Conservation (phyloP, 371 early-diverging fungal genomes). For the Fennellomyces sp. region DNA sequence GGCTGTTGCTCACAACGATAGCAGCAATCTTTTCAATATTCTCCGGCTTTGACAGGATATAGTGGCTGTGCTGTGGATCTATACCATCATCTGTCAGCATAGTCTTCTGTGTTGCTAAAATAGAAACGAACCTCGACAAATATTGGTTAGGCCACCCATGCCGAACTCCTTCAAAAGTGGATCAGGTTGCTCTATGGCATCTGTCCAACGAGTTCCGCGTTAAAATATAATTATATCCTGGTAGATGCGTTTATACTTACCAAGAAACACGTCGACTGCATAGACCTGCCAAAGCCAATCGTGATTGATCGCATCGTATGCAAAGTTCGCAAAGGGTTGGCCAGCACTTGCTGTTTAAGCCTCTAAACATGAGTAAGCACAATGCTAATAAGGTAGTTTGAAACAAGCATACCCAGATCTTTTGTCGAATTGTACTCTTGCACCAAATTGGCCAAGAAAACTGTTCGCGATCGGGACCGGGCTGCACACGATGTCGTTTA, state of each 20-base stretch:
- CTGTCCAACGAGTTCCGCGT: slow-evolving; percentile 15
- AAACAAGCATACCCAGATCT: slow-evolving; percentile 25
- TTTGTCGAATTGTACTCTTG: slow-evolving; percentile 42
- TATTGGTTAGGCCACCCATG: slow-evolving; percentile 56
- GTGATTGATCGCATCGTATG: slow-evolving; percentile 66
- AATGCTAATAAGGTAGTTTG: background rate
- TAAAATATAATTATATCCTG: background rate
- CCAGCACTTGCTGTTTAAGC: slow-evolving; percentile 57
- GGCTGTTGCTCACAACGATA: slow-evolving; percentile 17
- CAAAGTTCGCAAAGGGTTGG: slow-evolving; percentile 65
- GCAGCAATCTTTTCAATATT: slow-evolving; percentile 19
- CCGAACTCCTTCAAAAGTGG: slow-evolving; percentile 47
- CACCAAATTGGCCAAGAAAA: slow-evolving; percentile 36
- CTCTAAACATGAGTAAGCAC: slow-evolving; percentile 35
- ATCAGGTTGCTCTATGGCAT: slow-evolving; percentile 31
- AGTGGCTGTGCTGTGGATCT: slow-evolving; percentile 41
- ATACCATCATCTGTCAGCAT: background rate
- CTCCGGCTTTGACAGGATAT: slow-evolving; percentile 31
- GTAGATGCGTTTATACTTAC: slow-evolving; percentile 15
- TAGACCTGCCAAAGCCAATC: slow-evolving; percentile 47
- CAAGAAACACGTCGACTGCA: slow-evolving; percentile 52
- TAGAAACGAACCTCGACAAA: slow-evolving; percentile 39
- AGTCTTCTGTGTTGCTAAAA: too few species aligned
- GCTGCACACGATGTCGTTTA: background rate
- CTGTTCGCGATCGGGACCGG: slow-evolving; percentile 24